Base-by-base conservation (phyloP, 2,329 filamentous ascomycete species). In the Colletotrichum sp. region DNA sequence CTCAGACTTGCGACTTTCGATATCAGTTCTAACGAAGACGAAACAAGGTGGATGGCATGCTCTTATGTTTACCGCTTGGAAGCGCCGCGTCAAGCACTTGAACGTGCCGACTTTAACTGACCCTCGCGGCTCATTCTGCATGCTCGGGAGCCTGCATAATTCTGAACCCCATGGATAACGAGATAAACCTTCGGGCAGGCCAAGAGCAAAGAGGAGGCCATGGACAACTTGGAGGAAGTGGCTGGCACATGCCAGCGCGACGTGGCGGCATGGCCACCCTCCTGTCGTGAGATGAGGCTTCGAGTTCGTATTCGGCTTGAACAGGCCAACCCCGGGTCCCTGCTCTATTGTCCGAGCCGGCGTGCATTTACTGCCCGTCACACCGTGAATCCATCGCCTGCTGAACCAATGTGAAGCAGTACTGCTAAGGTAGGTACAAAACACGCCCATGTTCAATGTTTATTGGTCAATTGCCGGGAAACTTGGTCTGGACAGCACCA, bases 261-360 rank as follows among this genome's bases (percentile, higher is more conserved):
- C 39, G 39, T 44, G 18, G 39, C 16, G 39, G 39, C 39, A 44
- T 44, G 39, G 18, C 8, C 30, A 52, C 55, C 32, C 28, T 30
- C 9, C 49, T 26, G 70, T 30, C 24, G 36, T 36, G 30, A 39
- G 26, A 26, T 30, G 57, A 60, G n/a, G 52, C 63, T 65, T 71
- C 59, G 67, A 65, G n/a, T 74, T 74, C 71, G 71, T 74, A 74
- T 74, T 74, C 71, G 71, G 71, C 70, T 74, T 71, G 55, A 28
- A 32, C 24, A 13, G 18, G 60, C 30, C 24, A 36, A 18, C 30
- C 60, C 60, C 39, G 18, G 60, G 60, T 32, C 60, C 28, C 28
- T 39, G 44, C 28, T 66, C 55, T 32, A 44, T n/a, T 44, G 39
- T 44, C 18, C 39, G 49, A 44, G 52, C 67, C 65, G 34, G 34